phyloP scores from a whole-genome alignment of 257 asterid genomes.

The Penstemon barbatus region DNA sequence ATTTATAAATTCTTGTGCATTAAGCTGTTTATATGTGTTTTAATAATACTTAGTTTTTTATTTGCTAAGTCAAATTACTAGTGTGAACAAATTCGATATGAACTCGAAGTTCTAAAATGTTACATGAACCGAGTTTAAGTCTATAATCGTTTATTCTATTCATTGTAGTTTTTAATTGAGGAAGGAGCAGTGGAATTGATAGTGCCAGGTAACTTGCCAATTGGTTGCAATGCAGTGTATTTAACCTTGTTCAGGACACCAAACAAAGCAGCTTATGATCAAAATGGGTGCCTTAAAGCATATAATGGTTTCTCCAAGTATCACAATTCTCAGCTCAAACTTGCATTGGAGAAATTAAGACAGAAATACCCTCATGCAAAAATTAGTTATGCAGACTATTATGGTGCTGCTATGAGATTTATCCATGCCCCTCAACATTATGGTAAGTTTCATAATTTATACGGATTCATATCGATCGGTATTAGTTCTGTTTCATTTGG shows the following conservation, averaged over 20 bases:
- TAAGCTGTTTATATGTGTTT: no score
- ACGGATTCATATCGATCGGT: neutral
- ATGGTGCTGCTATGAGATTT: constrained; percentile 59
- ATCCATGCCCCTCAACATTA: constrained; percentile 57
- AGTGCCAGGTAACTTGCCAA: constrained; percentile 75
- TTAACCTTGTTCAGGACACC: constrained; percentile 58
- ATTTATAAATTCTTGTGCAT: no score
- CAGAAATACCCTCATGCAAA: constrained; percentile 55
- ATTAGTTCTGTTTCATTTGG: no score
- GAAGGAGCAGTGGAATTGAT: constrained; percentile 74
- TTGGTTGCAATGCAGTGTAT: constrained; percentile 76
- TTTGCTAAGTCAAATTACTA: no score
- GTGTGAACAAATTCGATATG: no score
- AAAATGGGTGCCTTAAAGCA: constrained; percentile 66
- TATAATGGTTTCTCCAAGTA: constrained; percentile 64
- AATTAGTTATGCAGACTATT: constrained; percentile 74
- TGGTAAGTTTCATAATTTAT: constrained; percentile 37
- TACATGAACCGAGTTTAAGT: no score
- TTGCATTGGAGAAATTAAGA: constrained; percentile 49
- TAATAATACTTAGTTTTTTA: no score
- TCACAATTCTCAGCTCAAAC: constrained; percentile 60
- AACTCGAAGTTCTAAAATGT: no score
- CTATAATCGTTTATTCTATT: neutral
- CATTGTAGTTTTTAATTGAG: constrained; percentile 52
- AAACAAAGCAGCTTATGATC: constrained; percentile 52